phyloP scores from a whole-genome alignment of 2,329 filamentous ascomycete genomes.

The Aspergillus tamarii region DNA sequence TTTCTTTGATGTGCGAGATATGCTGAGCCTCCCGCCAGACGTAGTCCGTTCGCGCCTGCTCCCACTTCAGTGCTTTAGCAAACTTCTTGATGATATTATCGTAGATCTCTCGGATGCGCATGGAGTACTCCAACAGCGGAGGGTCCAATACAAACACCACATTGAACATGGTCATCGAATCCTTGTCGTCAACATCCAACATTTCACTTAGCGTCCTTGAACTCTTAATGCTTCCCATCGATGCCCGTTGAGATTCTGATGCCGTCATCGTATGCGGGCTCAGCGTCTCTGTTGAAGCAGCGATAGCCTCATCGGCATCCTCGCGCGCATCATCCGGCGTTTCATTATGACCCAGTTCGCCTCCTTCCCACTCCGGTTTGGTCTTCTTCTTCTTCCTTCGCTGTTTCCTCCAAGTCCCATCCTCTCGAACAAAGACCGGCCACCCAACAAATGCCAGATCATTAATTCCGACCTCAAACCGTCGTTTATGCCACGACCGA shows the following conservation, averaged over 20 bases:
- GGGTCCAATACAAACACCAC: conserved; percentile 89
- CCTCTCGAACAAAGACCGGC: conserved; percentile 78
- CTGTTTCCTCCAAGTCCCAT: conserved; percentile 75
- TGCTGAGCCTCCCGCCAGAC: conserved; percentile 88
- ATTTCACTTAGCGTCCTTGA: conserved; percentile 28
- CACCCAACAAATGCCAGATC: conserved; percentile 80
- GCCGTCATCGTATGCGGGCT: conserved; percentile 27
- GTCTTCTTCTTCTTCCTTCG: conserved; percentile 52
- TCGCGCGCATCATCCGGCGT: conserved; percentile 36
- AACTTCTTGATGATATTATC: conserved; percentile 89
- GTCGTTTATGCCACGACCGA: conserved; percentile 75
- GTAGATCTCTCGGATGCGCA: conserved; percentile 77
- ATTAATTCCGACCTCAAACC: conserved; percentile 81
- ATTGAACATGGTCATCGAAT: conserved; percentile 95
- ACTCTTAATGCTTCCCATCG: conserved; percentile 24
- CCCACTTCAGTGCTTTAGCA: conserved; percentile 88
- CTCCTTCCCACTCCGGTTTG: conserved; percentile 34
- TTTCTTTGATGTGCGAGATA: conserved; percentile 79
- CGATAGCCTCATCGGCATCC: conserved; percentile 36
- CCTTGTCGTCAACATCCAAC: conserved; percentile 45
- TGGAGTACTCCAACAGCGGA: conserved; percentile 74
- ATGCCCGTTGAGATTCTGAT: conserved; percentile 29
- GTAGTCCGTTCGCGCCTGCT: conserved; percentile 86
- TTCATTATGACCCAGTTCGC: conserved; percentile 42
- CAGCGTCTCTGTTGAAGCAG: conserved; percentile 32